Base-by-base conservation (phyloP, 2,329 filamentous ascomycete species). In the Ophiobolus disseminans region DNA sequence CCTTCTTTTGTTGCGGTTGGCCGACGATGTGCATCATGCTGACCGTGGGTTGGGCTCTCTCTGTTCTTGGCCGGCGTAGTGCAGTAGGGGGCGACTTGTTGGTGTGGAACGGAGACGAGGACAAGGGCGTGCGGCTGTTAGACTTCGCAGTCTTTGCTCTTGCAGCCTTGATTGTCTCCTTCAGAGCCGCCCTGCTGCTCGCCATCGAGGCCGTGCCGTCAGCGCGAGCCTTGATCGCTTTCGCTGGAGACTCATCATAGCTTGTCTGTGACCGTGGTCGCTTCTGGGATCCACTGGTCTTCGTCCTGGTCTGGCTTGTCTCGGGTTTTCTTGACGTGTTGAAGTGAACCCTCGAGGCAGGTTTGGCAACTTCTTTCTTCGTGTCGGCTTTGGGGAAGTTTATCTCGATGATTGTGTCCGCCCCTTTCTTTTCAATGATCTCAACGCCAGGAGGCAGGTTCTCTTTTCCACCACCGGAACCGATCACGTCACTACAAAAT, bases 391-490 rank as follows among this genome's bases (percentile, higher is more conserved):
- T 70, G 9, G 57, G 52, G 44, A 70, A 69, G 48, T 70, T 64
- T 52, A 70, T 60, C 17, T 66, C 58, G 43, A 66, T 66, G 36
- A 70, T 61, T 11, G 60, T 66, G 13, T 61, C 60, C 11, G 48
- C 45, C 28, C 55, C 44, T 51, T 69, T 69, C 41, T 45, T 58
- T 35, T 65, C 59, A 8, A 63, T 50, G 4, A 65, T 55, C 11
- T 64, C 60, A 44, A 63, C 56, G n/a, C 78, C 78, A 1, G 83
- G 84, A 11, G 83, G 83, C 4, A 85, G 62, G 53, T 87, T 87
- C 65, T 87, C 84, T 58, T 87, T 87, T 5, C 84, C 84, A 4
- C 77, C 78, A 25, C 81, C 81, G 39, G 76, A 76, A 19, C 82
- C 83, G 49, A 73, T 60, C n/a, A 80, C 63, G 58, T 85, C 80